Conservation (phyloP, 2,329 filamentous ascomycete species). For the Fusarium ambrosium region DNA sequence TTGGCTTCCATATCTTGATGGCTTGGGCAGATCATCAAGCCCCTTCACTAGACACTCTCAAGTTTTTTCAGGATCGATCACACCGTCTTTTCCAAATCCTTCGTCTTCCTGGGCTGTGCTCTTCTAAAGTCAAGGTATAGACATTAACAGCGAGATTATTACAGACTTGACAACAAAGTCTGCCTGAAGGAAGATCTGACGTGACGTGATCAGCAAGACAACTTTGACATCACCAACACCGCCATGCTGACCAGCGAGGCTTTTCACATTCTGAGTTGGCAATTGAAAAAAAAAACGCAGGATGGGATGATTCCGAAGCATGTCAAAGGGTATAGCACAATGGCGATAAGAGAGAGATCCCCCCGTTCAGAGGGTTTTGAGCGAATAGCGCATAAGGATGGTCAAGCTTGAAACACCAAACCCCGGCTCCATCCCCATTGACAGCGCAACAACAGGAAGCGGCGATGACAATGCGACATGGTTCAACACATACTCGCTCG, state of each 20-base stretch:
- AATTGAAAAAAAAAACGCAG: constrained; percentile 11
- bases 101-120: not conserved
- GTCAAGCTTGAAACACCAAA: constrained; percentile 31
- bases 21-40: not conserved
- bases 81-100: not conserved
- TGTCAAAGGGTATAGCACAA: constrained; percentile 20
- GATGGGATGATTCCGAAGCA: constrained; percentile 32
- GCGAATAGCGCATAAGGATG: constrained; percentile 32
- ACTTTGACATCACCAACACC: constrained; percentile 14
- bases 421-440: constrained; percentile 28
- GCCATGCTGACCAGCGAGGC: constrained; percentile 25
- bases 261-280: constrained; percentile 20
- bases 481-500: constrained; percentile 1
- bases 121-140: not conserved
- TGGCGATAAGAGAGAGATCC: not conserved
- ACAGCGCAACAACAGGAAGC: constrained; percentile 40
- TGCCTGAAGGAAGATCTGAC: constrained; percentile 4
- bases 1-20: not conserved
- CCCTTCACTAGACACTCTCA: not conserved
- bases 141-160: not conserved
- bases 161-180: not conserved
- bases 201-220: constrained; percentile 22
- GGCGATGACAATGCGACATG: constrained; percentile 14
- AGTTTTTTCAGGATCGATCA: not conserved
- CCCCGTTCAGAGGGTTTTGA: not conserved